Evolutionary conservation across 352 stramenopile species (phyloP).

Genomic region (Phytophthora syringae): DNA sequence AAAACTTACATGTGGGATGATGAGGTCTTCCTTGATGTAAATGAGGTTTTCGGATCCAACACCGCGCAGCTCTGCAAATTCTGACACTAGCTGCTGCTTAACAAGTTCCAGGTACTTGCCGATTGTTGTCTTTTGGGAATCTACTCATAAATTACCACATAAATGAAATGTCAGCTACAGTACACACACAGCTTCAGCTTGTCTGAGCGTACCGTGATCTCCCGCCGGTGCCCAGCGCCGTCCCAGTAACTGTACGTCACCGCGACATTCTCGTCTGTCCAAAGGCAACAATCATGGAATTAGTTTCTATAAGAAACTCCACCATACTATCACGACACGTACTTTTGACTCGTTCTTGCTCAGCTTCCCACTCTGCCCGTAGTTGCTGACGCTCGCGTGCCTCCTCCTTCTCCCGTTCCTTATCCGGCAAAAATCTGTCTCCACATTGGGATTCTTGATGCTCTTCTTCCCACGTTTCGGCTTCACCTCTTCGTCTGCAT

Average conservation of each 20-base stretch:
- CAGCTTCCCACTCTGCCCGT: constrained; percentile 91
- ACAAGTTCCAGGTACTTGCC: constrained; percentile 88
- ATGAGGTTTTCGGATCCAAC: constrained; percentile 94
- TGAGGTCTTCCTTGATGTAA: constrained; percentile 99
- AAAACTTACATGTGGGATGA: constrained; percentile 92
- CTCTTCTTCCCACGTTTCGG: constrained; percentile 62
- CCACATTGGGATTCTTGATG: constrained; percentile 94
- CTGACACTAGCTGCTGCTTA: constrained; percentile 88
- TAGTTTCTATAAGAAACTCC: neutral
- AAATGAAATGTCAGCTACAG: neutral
- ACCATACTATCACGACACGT: constrained; percentile 10
- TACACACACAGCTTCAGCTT: neutral
- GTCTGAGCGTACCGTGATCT: constrained; percentile 76
- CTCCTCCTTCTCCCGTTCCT: constrained; percentile 88
- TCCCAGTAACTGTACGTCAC: constrained; percentile 99
- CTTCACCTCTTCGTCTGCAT: constrained; percentile 40
- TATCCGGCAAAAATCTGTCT: constrained; percentile 97
- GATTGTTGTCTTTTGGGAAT: constrained; percentile 94
- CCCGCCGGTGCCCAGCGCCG: constrained; percentile 94
- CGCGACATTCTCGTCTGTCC: constrained; percentile 87
- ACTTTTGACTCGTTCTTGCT: constrained; percentile 95
- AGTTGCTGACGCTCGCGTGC: constrained; percentile 82
- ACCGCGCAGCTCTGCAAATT: constrained; percentile 95
- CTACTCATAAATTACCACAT: constrained; percentile 28
- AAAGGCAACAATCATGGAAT: neutral